Conservation (phyloP, 2,329 filamentous ascomycete species). For the Fusarium sacchari region DNA sequence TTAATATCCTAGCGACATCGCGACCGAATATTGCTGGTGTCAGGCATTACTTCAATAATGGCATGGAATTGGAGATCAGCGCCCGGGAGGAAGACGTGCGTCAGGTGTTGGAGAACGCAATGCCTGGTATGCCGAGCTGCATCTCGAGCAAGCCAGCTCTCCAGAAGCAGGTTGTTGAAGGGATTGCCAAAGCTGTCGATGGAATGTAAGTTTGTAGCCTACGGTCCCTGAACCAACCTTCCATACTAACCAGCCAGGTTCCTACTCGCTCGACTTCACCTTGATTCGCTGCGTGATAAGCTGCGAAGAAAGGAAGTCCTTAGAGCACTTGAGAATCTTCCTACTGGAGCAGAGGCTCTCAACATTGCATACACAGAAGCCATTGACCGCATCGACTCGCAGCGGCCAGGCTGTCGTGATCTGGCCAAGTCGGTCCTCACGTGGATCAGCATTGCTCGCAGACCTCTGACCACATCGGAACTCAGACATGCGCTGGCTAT, state of each 20-base stretch:
- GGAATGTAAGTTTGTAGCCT: background rate
- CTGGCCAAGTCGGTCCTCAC: background rate
- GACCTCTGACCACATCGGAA: background rate
- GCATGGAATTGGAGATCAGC: background rate
- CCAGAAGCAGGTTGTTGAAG: background rate
- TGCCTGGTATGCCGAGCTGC: background rate
- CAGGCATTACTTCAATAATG: background rate
- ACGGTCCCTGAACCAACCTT: background rate
- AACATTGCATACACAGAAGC: background rate
- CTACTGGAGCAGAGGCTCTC: background rate
- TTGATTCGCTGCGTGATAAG: background rate
- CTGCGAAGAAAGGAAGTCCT: background rate
- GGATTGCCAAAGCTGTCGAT: background rate
- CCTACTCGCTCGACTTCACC: background rate
- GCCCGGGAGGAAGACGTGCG: background rate
- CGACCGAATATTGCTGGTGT: background rate
- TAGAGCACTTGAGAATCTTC: background rate
- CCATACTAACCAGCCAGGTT: background rate
- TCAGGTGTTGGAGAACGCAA: background rate
- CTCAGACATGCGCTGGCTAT: background rate
- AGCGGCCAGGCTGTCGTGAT: background rate
- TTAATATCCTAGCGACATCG: background rate
- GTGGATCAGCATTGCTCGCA: background rate
- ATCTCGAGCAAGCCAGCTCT: background rate
- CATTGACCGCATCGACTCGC: background rate